Conservation (phyloP, 331 rosid genomes). For the Pyracantha coccinea region DNA sequence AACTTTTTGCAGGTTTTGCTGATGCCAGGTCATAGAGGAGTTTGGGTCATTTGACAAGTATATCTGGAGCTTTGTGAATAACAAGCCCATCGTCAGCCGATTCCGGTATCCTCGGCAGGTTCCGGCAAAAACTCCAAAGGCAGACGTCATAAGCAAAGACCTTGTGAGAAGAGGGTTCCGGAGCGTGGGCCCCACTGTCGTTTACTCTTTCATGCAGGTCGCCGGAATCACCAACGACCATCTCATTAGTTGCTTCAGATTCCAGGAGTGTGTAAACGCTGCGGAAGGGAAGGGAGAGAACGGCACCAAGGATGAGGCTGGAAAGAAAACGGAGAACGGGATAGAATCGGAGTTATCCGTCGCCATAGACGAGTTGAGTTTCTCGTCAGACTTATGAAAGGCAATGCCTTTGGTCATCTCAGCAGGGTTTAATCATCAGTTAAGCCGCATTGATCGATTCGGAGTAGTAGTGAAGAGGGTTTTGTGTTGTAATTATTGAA, state of each 20-base stretch:
- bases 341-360: slow-evolving; percentile 47
- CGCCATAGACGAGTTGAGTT: slow-evolving; percentile 55
- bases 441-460: slow-evolving; percentile 4
- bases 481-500: slow-evolving; percentile 40
- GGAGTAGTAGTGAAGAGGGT: slow-evolving; percentile 29
- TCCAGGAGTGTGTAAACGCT: slow-evolving; percentile 42
- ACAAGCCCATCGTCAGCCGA: slow-evolving; percentile 45
- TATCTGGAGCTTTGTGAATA: slow-evolving; percentile 61
- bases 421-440: slow-evolving; percentile 20
- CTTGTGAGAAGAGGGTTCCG: slow-evolving; percentile 78
- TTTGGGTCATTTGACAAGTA: slow-evolving; percentile 57
- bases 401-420: not conserved
- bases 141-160: slow-evolving; percentile 75
- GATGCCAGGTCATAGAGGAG: slow-evolving; percentile 58
- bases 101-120: slow-evolving; percentile 57
- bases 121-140: slow-evolving; percentile 59
- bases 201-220: slow-evolving; percentile 64
- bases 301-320: slow-evolving; percentile 29
- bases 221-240: slow-evolving; percentile 64
- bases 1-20: slow-evolving; percentile 60
- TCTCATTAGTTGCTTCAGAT: slow-evolving; percentile 56
- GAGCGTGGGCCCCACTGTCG: slow-evolving; percentile 54
- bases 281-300: slow-evolving; percentile 54
- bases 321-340: slow-evolving; percentile 27
- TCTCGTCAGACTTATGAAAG: slow-evolving; percentile 47